Evolutionary conservation across 139 green algal genomes (phyloP).

Genomic region (Closterium sp.): DNA sequence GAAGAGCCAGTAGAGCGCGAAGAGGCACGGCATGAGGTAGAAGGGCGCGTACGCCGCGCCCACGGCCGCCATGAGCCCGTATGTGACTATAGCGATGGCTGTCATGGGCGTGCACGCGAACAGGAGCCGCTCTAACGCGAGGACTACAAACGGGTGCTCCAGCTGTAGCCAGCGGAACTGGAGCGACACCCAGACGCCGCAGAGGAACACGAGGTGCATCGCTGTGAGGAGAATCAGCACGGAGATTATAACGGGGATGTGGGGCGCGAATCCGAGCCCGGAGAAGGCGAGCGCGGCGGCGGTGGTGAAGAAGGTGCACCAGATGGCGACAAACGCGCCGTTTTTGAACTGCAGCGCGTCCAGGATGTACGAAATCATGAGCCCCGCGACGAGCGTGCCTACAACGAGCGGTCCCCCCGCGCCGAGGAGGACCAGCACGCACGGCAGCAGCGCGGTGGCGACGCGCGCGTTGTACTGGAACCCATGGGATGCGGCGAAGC

Average conservation of each 20-base stretch:
- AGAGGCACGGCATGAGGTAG: slow-evolving; percentile 73
- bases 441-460: slow-evolving; percentile 71
- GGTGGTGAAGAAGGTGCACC: slow-evolving; percentile 70
- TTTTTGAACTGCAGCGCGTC: slow-evolving; percentile 78
- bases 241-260: slow-evolving; percentile 12
- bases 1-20: slow-evolving; percentile 69
- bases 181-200: slow-evolving; percentile 78
- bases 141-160: slow-evolving; percentile 73
- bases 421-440: slow-evolving; percentile 66
- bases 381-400: slow-evolving; percentile 62
- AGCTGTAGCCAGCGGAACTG: slow-evolving; percentile 89
- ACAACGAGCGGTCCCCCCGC: slow-evolving; percentile 68
- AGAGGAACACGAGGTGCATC: slow-evolving; percentile 46
- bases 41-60: slow-evolving; percentile 68
- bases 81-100: slow-evolving; percentile 59
- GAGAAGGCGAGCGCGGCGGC: slow-evolving; percentile 62
- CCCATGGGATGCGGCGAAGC: slow-evolving; percentile 22
- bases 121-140: slow-evolving; percentile 85
- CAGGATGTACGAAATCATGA: slow-evolving; percentile 84
- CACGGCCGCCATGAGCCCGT: slow-evolving; percentile 47
- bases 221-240: slow-evolving; percentile 35
- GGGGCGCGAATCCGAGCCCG: slow-evolving; percentile 16
- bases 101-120: slow-evolving; percentile 68
- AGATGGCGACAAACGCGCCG: slow-evolving; percentile 74
- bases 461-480: slow-evolving; percentile 61